A percentile compares a stretch with the other conserved stretches of the same genome.
Conservation (phyloP, 768 basidiomycete genomes). For the Auricularia heimuer region DNA sequence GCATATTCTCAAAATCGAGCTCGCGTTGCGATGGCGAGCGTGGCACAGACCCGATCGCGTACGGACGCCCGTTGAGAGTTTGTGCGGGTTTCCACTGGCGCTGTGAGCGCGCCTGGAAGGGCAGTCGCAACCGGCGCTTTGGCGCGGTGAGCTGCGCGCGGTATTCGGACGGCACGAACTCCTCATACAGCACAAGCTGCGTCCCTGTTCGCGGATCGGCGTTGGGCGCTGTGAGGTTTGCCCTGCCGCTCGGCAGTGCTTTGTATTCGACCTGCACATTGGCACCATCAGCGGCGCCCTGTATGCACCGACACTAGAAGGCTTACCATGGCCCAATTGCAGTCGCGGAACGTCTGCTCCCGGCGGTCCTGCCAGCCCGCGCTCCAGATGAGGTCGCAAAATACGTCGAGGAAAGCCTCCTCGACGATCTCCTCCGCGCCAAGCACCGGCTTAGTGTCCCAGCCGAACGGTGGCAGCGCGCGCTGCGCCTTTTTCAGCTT, state of each 20-base stretch:
- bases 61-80: constrained; percentile 73
- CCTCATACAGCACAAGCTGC: constrained; percentile 79
- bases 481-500: constrained; percentile 75
- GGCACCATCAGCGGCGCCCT: not conserved
- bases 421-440: constrained; percentile 78
- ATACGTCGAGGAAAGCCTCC: constrained; percentile 82
- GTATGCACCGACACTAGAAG: constrained; percentile 1
- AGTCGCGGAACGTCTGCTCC: constrained; percentile 73
- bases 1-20: constrained; percentile 69
- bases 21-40: constrained; percentile 46
- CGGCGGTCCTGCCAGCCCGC: constrained; percentile 82
- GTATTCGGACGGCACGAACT: constrained; percentile 86
- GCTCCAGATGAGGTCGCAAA: constrained; percentile 72
- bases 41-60: constrained; percentile 52
- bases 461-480: constrained; percentile 73
- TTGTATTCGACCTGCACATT: constrained; percentile 73
- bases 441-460: constrained; percentile 77
- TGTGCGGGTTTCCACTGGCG: constrained; percentile 62
- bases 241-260: constrained; percentile 38
- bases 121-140: constrained; percentile 30
- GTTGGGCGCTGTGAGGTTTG: constrained; percentile 11
- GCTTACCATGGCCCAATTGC: constrained; percentile 85
- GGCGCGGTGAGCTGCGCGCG: constrained; percentile 56
- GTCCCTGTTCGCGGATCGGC: constrained; percentile 64
- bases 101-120: constrained; percentile 33